Conservation (phyloP, 2,329 filamentous ascomycete species). For the Mollisia scopiformis region DNA sequence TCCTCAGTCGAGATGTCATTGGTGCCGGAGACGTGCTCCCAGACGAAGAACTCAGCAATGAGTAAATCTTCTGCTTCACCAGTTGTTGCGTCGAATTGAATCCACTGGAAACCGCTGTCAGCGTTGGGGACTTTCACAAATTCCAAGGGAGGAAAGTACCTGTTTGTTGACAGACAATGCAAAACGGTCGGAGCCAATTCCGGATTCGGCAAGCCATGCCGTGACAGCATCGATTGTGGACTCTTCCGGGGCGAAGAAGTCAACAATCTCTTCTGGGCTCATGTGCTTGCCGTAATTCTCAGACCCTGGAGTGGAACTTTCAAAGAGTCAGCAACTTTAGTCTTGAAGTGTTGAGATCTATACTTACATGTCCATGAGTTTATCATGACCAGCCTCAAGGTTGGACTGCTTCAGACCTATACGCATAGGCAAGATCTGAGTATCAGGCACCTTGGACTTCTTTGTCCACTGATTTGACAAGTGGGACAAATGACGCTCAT, state of each 20-base stretch:
- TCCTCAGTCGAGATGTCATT: constrained; percentile 34
- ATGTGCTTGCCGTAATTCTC: constrained; percentile 40
- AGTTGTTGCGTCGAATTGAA: constrained; percentile 39
- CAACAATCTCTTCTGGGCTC: constrained; percentile 36
- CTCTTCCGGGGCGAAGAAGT: constrained; percentile 40
- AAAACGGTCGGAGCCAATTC: constrained; percentile 36
- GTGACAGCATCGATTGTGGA: constrained; percentile 35
- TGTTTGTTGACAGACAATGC: constrained; percentile 39
- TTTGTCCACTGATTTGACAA: constrained; percentile 23
- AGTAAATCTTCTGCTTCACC: constrained; percentile 39
- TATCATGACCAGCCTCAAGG: constrained; percentile 45
- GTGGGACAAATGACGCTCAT: constrained; percentile 29
- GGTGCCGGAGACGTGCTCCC: constrained; percentile 57
- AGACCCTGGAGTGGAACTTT: constrained; percentile 42
- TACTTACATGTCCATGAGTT: constrained; percentile 43
- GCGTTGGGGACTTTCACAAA: not conserved
- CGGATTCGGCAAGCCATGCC: constrained; percentile 38
- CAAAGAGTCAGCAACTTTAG: constrained; percentile 6
- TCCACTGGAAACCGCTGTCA: constrained; percentile 29
- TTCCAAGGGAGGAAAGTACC: constrained; percentile 10
- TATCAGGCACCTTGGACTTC: constrained; percentile 23
- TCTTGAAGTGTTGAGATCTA: not conserved
- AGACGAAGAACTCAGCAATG: constrained; percentile 56
- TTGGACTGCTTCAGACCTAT: constrained; percentile 50
- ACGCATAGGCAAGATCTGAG: constrained; percentile 43